These are phyloP conservation scores for Chaetomiaceae sp. DNA, from an alignment of 2,329 filamentous ascomycete species.

Conservation along the genomic window DNA sequence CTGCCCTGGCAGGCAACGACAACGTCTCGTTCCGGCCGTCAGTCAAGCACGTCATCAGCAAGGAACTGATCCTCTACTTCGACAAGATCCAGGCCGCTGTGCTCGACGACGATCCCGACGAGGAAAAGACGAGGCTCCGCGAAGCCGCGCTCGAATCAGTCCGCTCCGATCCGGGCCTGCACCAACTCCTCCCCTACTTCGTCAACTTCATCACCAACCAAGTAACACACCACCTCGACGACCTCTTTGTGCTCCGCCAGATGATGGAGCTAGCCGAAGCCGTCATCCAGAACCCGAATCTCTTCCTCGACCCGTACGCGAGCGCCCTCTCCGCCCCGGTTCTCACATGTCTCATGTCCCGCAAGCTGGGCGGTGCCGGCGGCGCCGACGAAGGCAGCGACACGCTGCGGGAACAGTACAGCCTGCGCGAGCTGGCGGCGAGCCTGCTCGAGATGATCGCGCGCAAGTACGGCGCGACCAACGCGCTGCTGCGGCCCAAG, in stretches of 20 bases:
- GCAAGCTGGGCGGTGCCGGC: constrained; percentile 61
- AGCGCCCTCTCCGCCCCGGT: constrained; percentile 74
- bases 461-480: constrained; percentile 73
- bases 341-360: constrained; percentile 83
- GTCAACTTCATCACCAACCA: constrained; percentile 94
- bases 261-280: constrained; percentile 89
- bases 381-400: constrained; percentile 44
- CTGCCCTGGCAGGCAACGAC: constrained; percentile 77
- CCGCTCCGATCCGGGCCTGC: constrained; percentile 82
- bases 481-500: constrained; percentile 77
- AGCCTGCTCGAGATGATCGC: constrained; percentile 76
- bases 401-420: constrained; percentile 61
- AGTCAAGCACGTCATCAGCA: constrained; percentile 93
- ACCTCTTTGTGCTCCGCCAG: constrained; percentile 80
- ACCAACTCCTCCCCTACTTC: constrained; percentile 95
- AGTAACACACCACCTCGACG: constrained; percentile 88
- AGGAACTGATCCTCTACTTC: constrained; percentile 94
- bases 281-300: constrained; percentile 73
- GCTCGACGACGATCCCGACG: constrained; percentile 80
- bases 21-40: constrained; percentile 80
- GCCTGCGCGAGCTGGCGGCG: constrained; percentile 78
- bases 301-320: constrained; percentile 61
- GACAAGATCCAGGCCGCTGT: constrained; percentile 89
- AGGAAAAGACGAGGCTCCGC: constrained; percentile 66
- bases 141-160: constrained; percentile 82